Percentiles rank a stretch among this genome's conserved stretches.
phyloP scores from a whole-genome alignment of 441 rosid genomes.

The Euphorbia corollata region DNA sequence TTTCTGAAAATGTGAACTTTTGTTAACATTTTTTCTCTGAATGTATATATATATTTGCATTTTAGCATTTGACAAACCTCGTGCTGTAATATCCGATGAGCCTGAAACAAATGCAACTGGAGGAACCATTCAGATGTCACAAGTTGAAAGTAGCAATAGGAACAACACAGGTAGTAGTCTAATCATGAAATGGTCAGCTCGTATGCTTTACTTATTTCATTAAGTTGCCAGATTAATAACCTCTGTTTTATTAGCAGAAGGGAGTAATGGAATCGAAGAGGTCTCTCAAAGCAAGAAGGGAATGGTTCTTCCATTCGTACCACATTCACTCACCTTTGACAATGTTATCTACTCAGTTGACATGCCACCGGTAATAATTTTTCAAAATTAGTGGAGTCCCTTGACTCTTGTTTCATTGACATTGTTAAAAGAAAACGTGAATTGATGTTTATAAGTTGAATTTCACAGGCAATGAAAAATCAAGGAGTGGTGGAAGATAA shows the following conservation, averaged over 20 bases:
- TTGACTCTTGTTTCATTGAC: neutral
- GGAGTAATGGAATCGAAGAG: conserved; percentile 19
- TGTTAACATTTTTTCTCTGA: neutral
- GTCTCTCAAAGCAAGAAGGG: conserved; percentile 37
- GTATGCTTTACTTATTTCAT: neutral
- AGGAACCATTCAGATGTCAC: conserved; percentile 32
- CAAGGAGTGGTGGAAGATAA: conserved; percentile 49
- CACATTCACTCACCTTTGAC: conserved; percentile 58
- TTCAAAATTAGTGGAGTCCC: neutral
- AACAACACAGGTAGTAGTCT: conserved; percentile 20
- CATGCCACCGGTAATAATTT: conserved; percentile 56
- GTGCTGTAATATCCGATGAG: conserved; percentile 43
- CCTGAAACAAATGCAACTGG: conserved; percentile 19
- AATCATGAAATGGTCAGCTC: neutral
- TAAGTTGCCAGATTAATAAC: neutral
- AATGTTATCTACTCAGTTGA: conserved; percentile 51
- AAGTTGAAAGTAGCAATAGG: conserved; percentile 13
- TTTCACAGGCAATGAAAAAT: conserved; percentile 46
- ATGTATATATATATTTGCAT: neutral
- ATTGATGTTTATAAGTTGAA: neutral
- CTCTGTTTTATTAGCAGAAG: conserved; percentile 16
- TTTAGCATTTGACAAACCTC: conserved; percentile 58
- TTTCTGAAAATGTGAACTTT: neutral
- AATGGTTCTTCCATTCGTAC: conserved; percentile 86
- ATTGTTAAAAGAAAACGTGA: neutral